These are phyloP conservation scores for Hymenoscyphus fructigenus DNA, from an alignment of 2,329 filamentous ascomycete species.

Conservation along the genomic window DNA sequence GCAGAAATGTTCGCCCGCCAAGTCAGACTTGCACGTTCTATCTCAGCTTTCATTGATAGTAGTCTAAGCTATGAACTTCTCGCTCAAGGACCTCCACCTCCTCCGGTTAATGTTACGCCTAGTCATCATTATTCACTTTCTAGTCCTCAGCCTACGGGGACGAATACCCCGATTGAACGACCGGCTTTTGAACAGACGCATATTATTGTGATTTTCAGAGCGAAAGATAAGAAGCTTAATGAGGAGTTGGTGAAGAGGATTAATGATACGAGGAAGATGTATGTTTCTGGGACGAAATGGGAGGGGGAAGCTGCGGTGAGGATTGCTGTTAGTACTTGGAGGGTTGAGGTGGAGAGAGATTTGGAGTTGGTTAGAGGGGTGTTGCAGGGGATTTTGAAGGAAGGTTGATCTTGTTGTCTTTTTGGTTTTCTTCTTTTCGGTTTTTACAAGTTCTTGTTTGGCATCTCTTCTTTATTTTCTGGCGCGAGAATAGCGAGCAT, in stretches of 20 bases:
- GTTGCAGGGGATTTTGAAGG: constrained; percentile 41
- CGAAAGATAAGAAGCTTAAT: constrained; percentile 65
- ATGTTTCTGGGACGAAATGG: constrained; percentile 82
- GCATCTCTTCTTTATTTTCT: too few relatives aligned
- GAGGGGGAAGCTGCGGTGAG: constrained; percentile 69
- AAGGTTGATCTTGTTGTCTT: background rate
- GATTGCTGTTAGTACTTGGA: constrained; percentile 87
- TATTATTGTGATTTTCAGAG: constrained; percentile 76
- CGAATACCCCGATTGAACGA: background rate
- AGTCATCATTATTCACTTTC: background rate
- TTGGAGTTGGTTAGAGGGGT: constrained; percentile 63
- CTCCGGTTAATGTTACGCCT: background rate
- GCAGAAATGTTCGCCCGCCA: constrained; percentile 69
- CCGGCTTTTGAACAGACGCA: constrained; percentile 24
- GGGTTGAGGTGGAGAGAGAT: constrained; percentile 68
- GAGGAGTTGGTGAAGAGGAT: constrained; percentile 65
- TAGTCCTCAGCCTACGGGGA: constrained; percentile 43
- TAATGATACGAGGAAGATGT: constrained; percentile 72
- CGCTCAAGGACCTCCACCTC: constrained; percentile 46
- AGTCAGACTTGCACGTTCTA: constrained; percentile 65
- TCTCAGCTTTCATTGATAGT: constrained; percentile 62
- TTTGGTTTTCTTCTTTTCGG: too few relatives aligned
- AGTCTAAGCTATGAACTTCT: constrained; percentile 67
- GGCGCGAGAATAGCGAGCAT: too few relatives aligned
- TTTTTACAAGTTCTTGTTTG: too few relatives aligned